phyloP scores from a whole-genome alignment of 257 asterid species.

The Nemophila menziesii region DNA sequence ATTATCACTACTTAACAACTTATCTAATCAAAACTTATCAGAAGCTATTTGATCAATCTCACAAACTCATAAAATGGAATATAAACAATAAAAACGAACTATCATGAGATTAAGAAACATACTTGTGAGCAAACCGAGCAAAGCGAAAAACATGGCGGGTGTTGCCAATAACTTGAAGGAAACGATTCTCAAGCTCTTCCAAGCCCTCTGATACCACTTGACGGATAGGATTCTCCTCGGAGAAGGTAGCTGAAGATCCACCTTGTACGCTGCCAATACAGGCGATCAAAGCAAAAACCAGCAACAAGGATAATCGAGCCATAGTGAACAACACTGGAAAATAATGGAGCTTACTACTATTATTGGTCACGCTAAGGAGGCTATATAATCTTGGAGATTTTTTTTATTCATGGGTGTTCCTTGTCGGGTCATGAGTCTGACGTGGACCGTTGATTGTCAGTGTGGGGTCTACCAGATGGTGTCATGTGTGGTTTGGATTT shows the following conservation, averaged over 20 bases:
- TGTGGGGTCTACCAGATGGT: background rate
- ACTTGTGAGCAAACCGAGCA: constrained; percentile 83
- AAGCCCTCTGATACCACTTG: constrained; percentile 67
- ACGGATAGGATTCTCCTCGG: constrained; percentile 63
- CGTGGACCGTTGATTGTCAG: background rate
- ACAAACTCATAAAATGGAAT: background rate
- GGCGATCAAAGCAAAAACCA: constrained; percentile 17
- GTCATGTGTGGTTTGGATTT: background rate
- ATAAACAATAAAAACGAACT: background rate
- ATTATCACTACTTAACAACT: too few species aligned
- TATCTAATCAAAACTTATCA: too few species aligned
- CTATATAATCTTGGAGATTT: background rate
- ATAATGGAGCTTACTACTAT: background rate
- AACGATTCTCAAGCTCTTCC: constrained; percentile 48
- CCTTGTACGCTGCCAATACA: constrained; percentile 19
- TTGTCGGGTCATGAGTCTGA: background rate
- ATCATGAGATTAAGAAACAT: background rate
- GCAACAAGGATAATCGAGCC: constrained; percentile 30
- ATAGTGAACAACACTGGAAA: constrained; percentile 13
- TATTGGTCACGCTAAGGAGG: too few species aligned
- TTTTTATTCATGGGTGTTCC: background rate
- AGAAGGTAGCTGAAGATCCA: constrained; percentile 23
- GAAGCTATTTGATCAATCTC: too few species aligned
- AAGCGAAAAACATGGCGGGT: constrained; percentile 64
- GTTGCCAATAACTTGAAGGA: constrained; percentile 46